These are phyloP conservation scores for Salix arbutifolia DNA, from an alignment of 345 rosid genomes.

Conservation along the genomic window DNA sequence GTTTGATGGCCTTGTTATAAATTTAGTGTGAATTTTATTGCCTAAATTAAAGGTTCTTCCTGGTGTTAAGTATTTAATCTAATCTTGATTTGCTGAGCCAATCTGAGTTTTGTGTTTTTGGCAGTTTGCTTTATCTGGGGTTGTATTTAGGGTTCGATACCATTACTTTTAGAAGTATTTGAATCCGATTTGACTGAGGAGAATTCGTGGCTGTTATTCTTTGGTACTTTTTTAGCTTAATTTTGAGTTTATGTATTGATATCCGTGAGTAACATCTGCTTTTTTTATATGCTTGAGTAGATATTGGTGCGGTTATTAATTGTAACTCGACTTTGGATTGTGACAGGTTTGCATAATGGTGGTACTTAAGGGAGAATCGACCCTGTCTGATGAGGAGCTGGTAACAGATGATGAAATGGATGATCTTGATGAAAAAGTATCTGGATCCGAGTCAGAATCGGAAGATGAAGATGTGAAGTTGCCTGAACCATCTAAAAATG, in stretches of 20 bases:
- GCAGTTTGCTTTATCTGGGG: neutral
- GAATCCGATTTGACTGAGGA: neutral
- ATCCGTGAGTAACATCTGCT: neutral
- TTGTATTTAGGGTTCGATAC: neutral
- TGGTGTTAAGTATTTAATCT: neutral
- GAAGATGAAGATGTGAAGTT: constrained; percentile 57
- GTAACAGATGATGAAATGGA: constrained; percentile 39
- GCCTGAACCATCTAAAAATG: constrained; percentile 50
- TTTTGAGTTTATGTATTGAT: neutral
- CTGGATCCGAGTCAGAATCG: constrained; percentile 49
- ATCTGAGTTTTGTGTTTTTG: neutral
- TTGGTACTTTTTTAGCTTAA: neutral
- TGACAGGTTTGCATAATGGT: constrained; percentile 9
- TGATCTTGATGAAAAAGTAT: constrained; percentile 32
- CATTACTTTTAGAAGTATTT: neutral
- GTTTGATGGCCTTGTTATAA: neutral
- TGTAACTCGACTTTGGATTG: neutral
- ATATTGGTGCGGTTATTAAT: neutral
- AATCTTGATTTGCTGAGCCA: neutral
- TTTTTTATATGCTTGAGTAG: neutral
- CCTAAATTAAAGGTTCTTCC: neutral
- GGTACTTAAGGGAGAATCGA: neutral
- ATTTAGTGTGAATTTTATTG: neutral
- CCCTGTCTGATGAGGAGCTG: constrained; percentile 26
- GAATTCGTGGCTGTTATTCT: neutral